phyloP scores from a whole-genome alignment of 2,329 filamentous ascomycete species.

The Diaporthe citri region DNA sequence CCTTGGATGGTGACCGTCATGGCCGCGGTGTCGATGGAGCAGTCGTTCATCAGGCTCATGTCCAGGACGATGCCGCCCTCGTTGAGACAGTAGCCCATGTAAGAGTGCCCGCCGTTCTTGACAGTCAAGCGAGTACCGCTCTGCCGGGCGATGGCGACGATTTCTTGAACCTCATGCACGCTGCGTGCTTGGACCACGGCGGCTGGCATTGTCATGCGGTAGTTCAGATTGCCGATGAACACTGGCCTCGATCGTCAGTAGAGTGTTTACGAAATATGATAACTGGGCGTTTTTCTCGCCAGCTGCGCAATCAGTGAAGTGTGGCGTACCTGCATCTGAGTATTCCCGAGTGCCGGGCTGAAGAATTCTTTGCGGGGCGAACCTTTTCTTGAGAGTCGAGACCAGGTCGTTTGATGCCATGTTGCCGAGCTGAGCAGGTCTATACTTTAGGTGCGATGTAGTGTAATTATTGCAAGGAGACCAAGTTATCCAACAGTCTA shows the following conservation, averaged over 20 bases:
- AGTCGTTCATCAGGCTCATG: slow-evolving; percentile 5
- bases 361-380: neutral
- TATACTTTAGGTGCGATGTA: neutral
- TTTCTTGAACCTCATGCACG: neutral
- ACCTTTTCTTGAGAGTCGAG: neutral
- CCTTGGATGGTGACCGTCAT: neutral
- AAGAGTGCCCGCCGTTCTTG: neutral
- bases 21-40: neutral
- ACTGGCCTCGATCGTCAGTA: neutral
- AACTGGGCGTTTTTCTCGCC: neutral
- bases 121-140: neutral
- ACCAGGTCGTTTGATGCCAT: neutral
- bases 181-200: neutral
- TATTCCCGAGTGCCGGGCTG: neutral
- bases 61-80: neutral
- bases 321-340: neutral
- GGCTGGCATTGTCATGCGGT: neutral
- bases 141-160: neutral
- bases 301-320: neutral
- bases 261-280: neutral
- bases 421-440: neutral
- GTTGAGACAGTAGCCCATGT: neutral
- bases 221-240: neutral
- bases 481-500: accelerated
- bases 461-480: neutral